phyloP scores from a whole-genome alignment of 2,329 filamentous ascomycete genomes.

The Trichoderma oligosporum region DNA sequence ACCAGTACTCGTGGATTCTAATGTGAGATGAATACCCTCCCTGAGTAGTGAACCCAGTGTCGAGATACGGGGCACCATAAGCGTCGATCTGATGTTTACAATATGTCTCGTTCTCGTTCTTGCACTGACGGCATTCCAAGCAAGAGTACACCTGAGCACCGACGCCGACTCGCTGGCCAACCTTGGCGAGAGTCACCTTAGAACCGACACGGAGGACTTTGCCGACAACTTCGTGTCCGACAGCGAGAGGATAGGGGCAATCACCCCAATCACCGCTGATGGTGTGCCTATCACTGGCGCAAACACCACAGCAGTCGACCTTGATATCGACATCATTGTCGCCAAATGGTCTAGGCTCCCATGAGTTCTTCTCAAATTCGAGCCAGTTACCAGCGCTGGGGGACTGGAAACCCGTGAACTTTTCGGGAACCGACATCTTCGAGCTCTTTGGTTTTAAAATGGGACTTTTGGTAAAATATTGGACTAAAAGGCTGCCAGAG shows the following conservation, averaged over 20 bases:
- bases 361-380: slow-evolving; percentile 67
- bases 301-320: slow-evolving; percentile 76
- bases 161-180: slow-evolving; percentile 58
- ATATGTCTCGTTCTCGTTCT: slow-evolving; percentile 41
- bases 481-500: not conserved
- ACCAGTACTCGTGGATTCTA: slow-evolving; percentile 44
- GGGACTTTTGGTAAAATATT: not conserved
- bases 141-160: slow-evolving; percentile 57
- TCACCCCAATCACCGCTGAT: slow-evolving; percentile 65
- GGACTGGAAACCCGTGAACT: slow-evolving; percentile 60
- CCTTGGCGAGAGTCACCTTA: slow-evolving; percentile 44
- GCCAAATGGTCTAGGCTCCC: slow-evolving; percentile 79
- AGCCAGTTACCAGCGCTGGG: slow-evolving; percentile 51
- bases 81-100: slow-evolving; percentile 43
- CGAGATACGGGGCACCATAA: slow-evolving; percentile 48
- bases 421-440: slow-evolving; percentile 55
- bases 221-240: slow-evolving; percentile 71
- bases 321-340: slow-evolving; percentile 86
- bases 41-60: slow-evolving; percentile 54
- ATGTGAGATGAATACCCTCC: slow-evolving; percentile 49
- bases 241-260: slow-evolving; percentile 59
- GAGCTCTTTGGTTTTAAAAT: slow-evolving; percentile 12
- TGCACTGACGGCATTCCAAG: slow-evolving; percentile 40
- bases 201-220: slow-evolving; percentile 62
- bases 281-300: slow-evolving; percentile 68